Percentiles rank a stretch among this genome's conserved stretches.
Evolutionary conservation across 805 yeast genomes (phyloP).

Genomic region (Schwanniomyces occidentalis): DNA sequence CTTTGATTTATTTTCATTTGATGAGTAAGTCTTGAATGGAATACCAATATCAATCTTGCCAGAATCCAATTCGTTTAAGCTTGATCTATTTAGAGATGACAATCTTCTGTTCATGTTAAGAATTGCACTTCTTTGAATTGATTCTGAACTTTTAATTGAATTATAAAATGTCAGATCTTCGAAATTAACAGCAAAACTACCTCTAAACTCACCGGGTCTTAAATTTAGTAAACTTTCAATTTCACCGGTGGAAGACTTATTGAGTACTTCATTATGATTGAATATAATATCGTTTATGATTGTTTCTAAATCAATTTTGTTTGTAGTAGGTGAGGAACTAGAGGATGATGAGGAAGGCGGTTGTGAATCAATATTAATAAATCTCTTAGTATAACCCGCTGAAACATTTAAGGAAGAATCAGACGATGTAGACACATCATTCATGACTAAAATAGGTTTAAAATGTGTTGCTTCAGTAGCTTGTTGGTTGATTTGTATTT

Average conservation of each 20-base stretch:
- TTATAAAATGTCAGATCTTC: conserved; percentile 41
- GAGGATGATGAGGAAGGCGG: conserved; percentile 5
- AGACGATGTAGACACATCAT: conserved; percentile 35
- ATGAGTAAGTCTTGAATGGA: conserved; percentile 29
- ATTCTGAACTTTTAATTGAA: conserved; percentile 32
- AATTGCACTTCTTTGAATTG: conserved; percentile 28
- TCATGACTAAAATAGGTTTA: conserved; percentile 32
- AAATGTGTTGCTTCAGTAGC: conserved; percentile 30
- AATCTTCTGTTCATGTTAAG: conserved; percentile 39
- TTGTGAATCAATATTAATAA: conserved; percentile 21
- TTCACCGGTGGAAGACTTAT: conserved; percentile 16
- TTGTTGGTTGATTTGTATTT: conserved; percentile 36
- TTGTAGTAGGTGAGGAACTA: conserved; percentile 5
- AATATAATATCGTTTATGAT: conserved; percentile 27
- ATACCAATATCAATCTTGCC: conserved; percentile 39
- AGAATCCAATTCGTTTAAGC: conserved; percentile 25
- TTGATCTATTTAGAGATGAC: conserved; percentile 28
- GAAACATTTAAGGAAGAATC: conserved; percentile 31
- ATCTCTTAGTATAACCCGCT: conserved; percentile 34
- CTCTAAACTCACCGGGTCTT: conserved; percentile 42
- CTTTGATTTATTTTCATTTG: conserved; percentile 10
- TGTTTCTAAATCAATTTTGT: conserved; percentile 28
- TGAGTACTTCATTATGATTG: conserved; percentile 16
- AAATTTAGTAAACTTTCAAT: conserved; percentile 26
- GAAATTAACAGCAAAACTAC: conserved; percentile 42